A percentile compares a stretch with the other conserved stretches of the same genome.
Evolutionary conservation across 306 rosid species (phyloP).

Genomic region (Geum urbanum): DNA sequence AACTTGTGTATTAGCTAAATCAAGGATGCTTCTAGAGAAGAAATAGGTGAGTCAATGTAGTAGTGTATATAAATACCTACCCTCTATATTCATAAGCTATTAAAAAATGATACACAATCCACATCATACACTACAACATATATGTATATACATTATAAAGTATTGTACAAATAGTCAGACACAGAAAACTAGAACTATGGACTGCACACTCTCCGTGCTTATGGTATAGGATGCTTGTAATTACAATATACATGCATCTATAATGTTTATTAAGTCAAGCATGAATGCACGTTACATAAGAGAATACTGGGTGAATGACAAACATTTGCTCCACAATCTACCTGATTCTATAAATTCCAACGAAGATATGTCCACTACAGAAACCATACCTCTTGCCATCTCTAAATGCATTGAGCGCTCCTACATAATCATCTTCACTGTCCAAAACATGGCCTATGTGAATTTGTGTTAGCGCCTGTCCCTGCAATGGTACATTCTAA

Average conservation of each 20-base stretch:
- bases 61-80: background rate
- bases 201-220: background rate
- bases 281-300: constrained; percentile 15
- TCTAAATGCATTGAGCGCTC: constrained; percentile 60
- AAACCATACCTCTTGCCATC: constrained; percentile 70
- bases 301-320: constrained; percentile 8
- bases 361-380: constrained; percentile 15
- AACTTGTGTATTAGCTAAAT: background rate
- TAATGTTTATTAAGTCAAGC: constrained; percentile 6
- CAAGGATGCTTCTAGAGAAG: background rate
- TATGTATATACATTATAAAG: background rate
- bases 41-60: background rate
- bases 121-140: background rate
- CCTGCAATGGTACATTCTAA: constrained; percentile 43
- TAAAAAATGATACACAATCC: background rate
- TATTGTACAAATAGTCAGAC: background rate
- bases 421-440: constrained; percentile 54
- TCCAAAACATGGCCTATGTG: constrained; percentile 77
- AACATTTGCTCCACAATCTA: background rate
- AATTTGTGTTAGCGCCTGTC: constrained; percentile 69
- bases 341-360: background rate
- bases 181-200: background rate
- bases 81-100: background rate
- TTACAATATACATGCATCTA: constrained; percentile 22
- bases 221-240: background rate